Evolutionary conservation across 2,329 filamentous ascomycete genomes (phyloP), one percentile per base, ranked within the genome.

Genomic region (Bretziella fagacearum): DNA sequence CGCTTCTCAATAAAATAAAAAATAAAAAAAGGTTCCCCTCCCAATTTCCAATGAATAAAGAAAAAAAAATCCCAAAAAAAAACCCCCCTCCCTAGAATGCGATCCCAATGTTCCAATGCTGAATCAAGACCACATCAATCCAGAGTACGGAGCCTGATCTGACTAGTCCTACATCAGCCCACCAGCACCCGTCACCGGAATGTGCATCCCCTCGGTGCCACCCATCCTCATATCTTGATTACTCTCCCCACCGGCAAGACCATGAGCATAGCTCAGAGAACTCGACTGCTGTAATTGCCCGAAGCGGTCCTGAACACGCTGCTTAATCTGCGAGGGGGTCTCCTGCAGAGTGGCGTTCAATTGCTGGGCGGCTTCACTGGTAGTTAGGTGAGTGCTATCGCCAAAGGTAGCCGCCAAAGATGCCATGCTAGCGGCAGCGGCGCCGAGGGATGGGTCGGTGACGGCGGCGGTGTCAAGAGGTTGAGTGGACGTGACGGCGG

Each of bases 261-360:
- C 33, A 30, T 23, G 33, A 4, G 37, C 37, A 22, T 47, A 47
- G 26, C 44, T 44, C 30, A 47, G 25, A 6, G 46, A 42, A 3
- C 39, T 18, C 10, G 36, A 32, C 40, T 47, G 44, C 10, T 50
- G 48, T 27, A 50, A 47, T 37, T 47, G 39, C 26, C 22, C 37
- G 20, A 50, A 50, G 25, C 48, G 48, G 23, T 43, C 44, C 18
- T 47, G 44, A n/a, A 50, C 41, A 23, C 48, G 44, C 17, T 46
- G 44, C 20, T 47, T 35, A 22, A 50, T 50, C 27, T 50, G 32
- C 32, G 39, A 44, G 3, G 44, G 44, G 5, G 44, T 40, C 17
- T 50, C 32, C 40, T 49, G 47, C 25, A 50, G 44, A 13, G 46
- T 40, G 5, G 26, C 48, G 4, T 26, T 30, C 13, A 50, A 25